Evolutionary conservation across 495 filamentous ascomycete species (phyloP), one percentile per base, ranked within the genome.

Genomic region (Immersiella caudata): DNA sequence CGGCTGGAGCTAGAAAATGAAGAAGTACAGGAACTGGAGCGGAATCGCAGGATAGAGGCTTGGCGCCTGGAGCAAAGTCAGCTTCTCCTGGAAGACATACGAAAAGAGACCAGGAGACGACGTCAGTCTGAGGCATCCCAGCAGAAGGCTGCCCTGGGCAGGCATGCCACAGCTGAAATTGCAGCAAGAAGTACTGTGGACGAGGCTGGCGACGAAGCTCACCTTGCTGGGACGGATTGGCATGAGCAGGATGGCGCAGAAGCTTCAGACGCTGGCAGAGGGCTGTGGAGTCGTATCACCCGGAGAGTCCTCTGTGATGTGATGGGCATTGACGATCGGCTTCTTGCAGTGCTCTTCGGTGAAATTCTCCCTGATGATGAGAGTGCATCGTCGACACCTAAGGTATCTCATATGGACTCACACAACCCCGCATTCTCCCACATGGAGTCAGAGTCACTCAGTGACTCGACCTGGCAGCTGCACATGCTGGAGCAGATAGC

Each of bases 31-130:
- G 86, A 88, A 66, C 77, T 83, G 14, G 92, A 97, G 55, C 87
- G 90, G 59, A 90, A 88, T 73, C 84, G 87, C 70, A 83, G 94
- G 68, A 96, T 99, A 79, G 92, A 97, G 77, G 82, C 86, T 52
- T 99, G 95, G 95, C 84, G 94, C 68, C 79, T 95, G 73, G 95
- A 98, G 73, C 96, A 98, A 76, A 97, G 93, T 71, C 84, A 84
- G 67, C 86, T 90, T 20, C 79, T 99, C 51, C 76, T 98, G 33
- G 91, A 97, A 57, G 92, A 97, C 75, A 93, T 99, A 56, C 90
- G 93, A 77, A 88, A 84, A 62, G 91, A 95, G 78, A 96, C 92
- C 11, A 86, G 90, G 68, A 85, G 89, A 65, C 82, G 86, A 50
- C 83, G 80, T 36, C 76, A 77, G 63, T 83, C 83, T 16, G 69